A percentile compares a stretch with the other conserved stretches of the same genome.
These are phyloP conservation scores for Isabelozyma heimii DNA, from an alignment of 805 yeast species.

Conservation along the genomic window DNA sequence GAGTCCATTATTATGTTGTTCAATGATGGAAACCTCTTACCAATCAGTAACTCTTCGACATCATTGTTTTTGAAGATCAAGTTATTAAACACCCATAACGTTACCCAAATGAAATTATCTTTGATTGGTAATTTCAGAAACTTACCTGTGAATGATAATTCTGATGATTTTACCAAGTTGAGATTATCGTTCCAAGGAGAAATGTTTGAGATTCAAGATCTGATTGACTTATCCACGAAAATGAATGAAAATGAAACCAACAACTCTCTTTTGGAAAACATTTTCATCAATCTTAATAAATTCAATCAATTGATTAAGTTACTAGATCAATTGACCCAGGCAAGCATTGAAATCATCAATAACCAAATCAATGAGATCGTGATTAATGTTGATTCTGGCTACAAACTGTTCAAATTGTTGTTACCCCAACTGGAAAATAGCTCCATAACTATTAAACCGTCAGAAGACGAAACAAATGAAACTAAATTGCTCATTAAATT, in stretches of 20 bases:
- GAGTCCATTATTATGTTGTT: conserved; percentile 21
- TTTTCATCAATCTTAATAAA: conserved; percentile 29
- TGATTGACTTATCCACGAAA: conserved; percentile 22
- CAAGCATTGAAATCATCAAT: conserved; percentile 21
- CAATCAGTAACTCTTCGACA: conserved; percentile 31
- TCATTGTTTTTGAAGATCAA: conserved; percentile 29
- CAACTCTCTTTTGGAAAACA: conserved; percentile 16
- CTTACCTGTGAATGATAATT: conserved; percentile 16
- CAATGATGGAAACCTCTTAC: conserved; percentile 27
- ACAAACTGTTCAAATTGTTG: conserved; percentile 13
- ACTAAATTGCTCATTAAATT: conserved; percentile 10
- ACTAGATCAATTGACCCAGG: conserved; percentile 29
- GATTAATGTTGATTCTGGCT: conserved; percentile 24
- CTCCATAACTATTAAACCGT: conserved; percentile 1
- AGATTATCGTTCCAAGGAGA: conserved; percentile 19
- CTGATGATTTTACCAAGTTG: conserved; percentile 16
- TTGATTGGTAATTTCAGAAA: conserved; percentile 24
- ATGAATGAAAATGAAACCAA: conserved; percentile 14
- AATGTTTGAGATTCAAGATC: conserved; percentile 27
- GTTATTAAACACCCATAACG: conserved; percentile 15
- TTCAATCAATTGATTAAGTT: conserved; percentile 30
- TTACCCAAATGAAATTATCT: conserved; percentile 23
- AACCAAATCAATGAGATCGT: conserved; percentile 26
- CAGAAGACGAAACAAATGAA: conserved; percentile 8
- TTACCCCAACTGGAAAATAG: conserved; percentile 13